Percentiles rank a stretch among this genome's conserved stretches.
Conservation (phyloP, 2,329 filamentous ascomycete species). For the Cladosporium cucumerinum region DNA sequence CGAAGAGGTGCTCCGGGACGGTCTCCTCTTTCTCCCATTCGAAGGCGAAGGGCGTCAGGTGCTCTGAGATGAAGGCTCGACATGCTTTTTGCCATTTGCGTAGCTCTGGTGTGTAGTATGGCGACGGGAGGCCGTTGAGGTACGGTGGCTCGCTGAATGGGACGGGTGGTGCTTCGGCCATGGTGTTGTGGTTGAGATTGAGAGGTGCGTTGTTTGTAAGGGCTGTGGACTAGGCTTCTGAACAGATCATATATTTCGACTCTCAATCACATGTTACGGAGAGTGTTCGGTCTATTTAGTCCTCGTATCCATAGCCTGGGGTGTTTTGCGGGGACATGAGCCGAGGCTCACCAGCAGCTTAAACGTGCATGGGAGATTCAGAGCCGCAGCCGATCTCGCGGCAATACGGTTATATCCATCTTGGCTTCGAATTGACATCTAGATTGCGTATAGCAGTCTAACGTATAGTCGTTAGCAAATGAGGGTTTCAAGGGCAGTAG, state of each 20-base stretch:
- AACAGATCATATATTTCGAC: not conserved
- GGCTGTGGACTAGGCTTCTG: not conserved
- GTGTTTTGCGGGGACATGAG: not conserved
- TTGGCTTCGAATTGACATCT: not conserved
- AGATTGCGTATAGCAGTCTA: not conserved
- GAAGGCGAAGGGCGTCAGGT: constrained; percentile 59
- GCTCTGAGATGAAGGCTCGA: constrained; percentile 61
- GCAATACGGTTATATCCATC: not conserved
- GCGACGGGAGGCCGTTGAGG: constrained; percentile 65
- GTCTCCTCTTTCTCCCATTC: constrained; percentile 68
- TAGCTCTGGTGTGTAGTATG: constrained; percentile 67
- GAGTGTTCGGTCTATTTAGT: not conserved
- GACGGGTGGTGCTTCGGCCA: constrained; percentile 35
- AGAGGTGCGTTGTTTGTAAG: not conserved
- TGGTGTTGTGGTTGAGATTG: not conserved
- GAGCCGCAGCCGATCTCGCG: not conserved
- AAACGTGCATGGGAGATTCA: not conserved
- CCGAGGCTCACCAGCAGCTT: not conserved
- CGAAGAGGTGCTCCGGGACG: constrained; percentile 62
- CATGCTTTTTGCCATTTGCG: constrained; percentile 64
- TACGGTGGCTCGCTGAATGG: constrained; percentile 74
- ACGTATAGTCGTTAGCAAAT: too few species aligned
- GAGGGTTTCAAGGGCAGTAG: too few species aligned
- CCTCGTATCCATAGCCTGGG: not conserved
- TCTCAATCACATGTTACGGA: not conserved